These are phyloP conservation scores for Cadophora sp. DNA, from an alignment of 2,329 filamentous ascomycete genomes.

Conservation along the genomic window DNA sequence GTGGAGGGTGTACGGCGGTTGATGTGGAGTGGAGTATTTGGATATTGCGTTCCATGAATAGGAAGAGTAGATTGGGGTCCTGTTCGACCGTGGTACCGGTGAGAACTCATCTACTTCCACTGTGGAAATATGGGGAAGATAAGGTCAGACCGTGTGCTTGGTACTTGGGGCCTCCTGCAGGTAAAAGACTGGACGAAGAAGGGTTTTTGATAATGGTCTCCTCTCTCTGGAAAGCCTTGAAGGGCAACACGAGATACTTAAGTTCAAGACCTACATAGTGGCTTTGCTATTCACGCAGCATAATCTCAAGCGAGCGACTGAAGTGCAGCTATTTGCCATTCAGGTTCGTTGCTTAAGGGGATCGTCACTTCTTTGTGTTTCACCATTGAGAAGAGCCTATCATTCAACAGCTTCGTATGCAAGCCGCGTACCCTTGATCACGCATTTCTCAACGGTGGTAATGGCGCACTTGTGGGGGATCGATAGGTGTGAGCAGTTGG, in stretches of 20 bases:
- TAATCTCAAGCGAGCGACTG: neutral
- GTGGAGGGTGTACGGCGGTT: neutral
- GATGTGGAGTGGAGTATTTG: neutral
- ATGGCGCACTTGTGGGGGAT: neutral
- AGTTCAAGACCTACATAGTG: neutral
- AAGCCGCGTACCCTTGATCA: conserved; percentile 8
- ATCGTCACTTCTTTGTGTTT: conserved; percentile 11
- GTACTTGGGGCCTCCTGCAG: no score
- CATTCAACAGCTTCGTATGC: neutral
- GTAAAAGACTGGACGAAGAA: no score
- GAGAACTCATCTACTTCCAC: no score
- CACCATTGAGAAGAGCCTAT: conserved; percentile 4
- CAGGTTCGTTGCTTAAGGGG: neutral
- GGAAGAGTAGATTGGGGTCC: neutral
- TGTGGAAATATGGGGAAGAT: no score
- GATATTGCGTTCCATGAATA: neutral
- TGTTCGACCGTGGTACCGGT: neutral
- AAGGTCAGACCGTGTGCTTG: neutral
- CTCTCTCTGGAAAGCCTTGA: neutral
- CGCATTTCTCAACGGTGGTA: neutral
- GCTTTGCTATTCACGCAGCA: neutral
- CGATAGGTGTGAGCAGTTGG: neutral
- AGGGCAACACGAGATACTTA: neutral
- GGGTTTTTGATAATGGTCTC: no score
- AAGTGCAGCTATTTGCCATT: neutral